phyloP scores from a whole-genome alignment of 805 yeast species.

The Lipomyces spencermartinsiae region DNA sequence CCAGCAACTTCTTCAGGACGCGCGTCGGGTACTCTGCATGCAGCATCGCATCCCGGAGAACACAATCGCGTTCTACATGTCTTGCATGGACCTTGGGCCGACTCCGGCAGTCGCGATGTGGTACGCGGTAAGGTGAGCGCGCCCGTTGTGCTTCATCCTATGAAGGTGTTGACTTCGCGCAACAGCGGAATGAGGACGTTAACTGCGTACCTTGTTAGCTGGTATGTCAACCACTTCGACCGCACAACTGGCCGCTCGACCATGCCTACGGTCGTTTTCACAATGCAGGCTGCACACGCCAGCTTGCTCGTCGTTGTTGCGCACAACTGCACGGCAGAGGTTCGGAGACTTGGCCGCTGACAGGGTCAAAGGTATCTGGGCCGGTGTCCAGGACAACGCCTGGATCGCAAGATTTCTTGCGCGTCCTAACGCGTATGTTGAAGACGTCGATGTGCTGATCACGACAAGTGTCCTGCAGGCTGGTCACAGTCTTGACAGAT shows the following conservation, averaged over 20 bases:
- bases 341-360: background rate
- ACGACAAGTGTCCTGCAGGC: constrained; percentile 21
- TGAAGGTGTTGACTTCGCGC: constrained; percentile 13
- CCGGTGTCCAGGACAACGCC: background rate
- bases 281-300: constrained; percentile 7
- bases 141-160: constrained; percentile 13
- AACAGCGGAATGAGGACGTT: constrained; percentile 1
- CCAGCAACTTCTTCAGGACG: background rate
- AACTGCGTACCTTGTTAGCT: constrained; percentile 10
- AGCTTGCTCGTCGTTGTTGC: constrained; percentile 10
- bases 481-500: constrained; percentile 13
- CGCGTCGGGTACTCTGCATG: constrained; percentile 9
- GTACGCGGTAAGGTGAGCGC: constrained; percentile 5
- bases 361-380: background rate
- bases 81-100: constrained; percentile 9
- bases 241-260: background rate
- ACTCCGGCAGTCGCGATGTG: background rate
- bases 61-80: constrained; percentile 8
- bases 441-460: constrained; percentile 9
- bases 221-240: constrained; percentile 9
- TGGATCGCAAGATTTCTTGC: constrained; percentile 9
- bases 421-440: constrained; percentile 8
- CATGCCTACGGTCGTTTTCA: constrained; percentile 13
- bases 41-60: constrained; percentile 11
- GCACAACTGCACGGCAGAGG: constrained; percentile 2